Evolutionary conservation across 495 filamentous ascomycete species (phyloP), one percentile per base, ranked within the genome.

Genomic region (Penicillium nucicola): DNA sequence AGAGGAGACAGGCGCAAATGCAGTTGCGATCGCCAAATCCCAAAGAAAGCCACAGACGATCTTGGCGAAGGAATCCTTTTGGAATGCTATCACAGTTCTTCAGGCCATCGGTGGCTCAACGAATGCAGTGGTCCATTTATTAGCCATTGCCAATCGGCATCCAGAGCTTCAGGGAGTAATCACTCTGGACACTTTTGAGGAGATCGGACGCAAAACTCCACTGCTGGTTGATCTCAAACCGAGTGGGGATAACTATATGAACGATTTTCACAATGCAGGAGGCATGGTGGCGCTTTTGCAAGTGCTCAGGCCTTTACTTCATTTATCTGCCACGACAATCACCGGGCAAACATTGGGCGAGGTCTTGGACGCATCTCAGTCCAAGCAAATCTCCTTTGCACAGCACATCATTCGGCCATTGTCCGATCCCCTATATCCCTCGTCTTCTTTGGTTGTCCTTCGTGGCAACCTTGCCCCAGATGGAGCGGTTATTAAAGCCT

Each of bases 51-150:
- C 84, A 0, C 84, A 86, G 42, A 56, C 69, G 0, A 58, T 87
- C 0, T 65, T 88, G n/a, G 72, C 78, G 0, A 70, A 72, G 10
- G 77, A 82, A 33, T 86, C 83, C 0, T 86, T 88, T 55, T 57
- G 80, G 38, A 88, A 88, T 58, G 84, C 84, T 37, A 83, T 85
- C 55, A 84, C 72, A 2, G 84, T 87, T 0, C 72, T 88, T 2
- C 84, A 87, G 51, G 84, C 84, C 15, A 84, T 87, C 35, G 84
- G 84, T 17, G 84, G 84, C 14, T 85, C 82, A 0, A 87, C 84
- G 1, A 88, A 87, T 66, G 83, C 81, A 4, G 73, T 88, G 5
- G 79, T 87, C 0, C 84, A 88, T 54, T 63, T 88, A 9, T 65
- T 88, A 62, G 84, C 84, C 15, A 85, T 86, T 48, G 66, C 70